These are phyloP conservation scores for Evernia prunastri DNA, from an alignment of 495 filamentous ascomycete species.

Conservation along the genomic window DNA sequence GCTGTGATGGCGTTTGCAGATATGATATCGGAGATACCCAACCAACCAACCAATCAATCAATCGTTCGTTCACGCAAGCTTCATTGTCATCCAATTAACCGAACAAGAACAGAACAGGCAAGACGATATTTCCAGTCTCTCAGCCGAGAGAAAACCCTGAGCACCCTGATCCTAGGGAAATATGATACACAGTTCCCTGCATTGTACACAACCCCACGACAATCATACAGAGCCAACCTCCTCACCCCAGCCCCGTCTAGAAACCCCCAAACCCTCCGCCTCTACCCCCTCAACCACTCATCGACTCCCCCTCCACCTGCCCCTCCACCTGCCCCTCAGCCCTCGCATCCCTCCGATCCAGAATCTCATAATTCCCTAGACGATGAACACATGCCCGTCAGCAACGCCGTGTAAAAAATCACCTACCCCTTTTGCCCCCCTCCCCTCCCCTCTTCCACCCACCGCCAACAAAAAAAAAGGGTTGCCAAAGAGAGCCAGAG, in stretches of 20 bases:
- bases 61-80: not conserved
- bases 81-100: not conserved
- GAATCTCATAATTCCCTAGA: slow-evolving; percentile 22
- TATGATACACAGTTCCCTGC: slow-evolving; percentile 10
- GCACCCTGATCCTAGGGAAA: not conserved
- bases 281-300: not conserved
- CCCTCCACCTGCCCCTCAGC: slow-evolving; percentile 8
- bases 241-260: too few species aligned
- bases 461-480: too few species aligned
- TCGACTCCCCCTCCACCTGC: not conserved
- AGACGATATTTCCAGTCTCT: not conserved
- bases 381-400: not conserved
- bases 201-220: not conserved
- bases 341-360: slow-evolving; percentile 17
- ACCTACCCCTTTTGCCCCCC: too few species aligned
- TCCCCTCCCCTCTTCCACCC: too few species aligned
- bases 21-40: slow-evolving; percentile 8
- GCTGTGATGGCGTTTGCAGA: slow-evolving; percentile 49
- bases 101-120: not conserved
- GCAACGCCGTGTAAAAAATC: too few species aligned
- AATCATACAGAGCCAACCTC: slow-evolving; percentile 2
- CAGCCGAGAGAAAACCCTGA: not conserved
- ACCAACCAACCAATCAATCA: not conserved
- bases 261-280: too few species aligned
- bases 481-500: too few species aligned